Evolutionary conservation across 2,329 filamentous ascomycete genomes (phyloP).

Genomic region (Calcarisporium arbuscula): DNA sequence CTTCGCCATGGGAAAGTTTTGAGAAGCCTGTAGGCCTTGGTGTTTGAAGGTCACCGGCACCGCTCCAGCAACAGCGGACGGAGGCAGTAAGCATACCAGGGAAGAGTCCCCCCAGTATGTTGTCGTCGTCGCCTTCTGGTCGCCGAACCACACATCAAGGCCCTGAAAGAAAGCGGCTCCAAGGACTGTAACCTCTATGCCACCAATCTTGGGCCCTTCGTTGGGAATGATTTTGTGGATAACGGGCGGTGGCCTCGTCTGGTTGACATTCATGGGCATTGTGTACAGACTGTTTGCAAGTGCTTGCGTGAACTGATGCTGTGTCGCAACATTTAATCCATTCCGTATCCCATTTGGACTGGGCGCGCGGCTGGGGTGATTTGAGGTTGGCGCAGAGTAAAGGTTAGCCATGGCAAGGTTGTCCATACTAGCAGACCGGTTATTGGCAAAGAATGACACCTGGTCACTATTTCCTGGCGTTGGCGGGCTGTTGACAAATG

Average conservation of each 20-base stretch:
- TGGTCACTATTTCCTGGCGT: slow-evolving; percentile 63
- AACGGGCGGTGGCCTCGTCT: slow-evolving; percentile 43
- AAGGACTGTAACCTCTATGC: slow-evolving; percentile 80
- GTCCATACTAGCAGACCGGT: slow-evolving; percentile 59
- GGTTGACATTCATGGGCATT: slow-evolving; percentile 42
- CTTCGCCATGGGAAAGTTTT: slow-evolving; percentile 28
- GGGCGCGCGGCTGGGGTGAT: slow-evolving; percentile 70
- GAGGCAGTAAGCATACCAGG: slow-evolving; percentile 73
- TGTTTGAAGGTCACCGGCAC: slow-evolving; percentile 66
- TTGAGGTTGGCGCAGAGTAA: slow-evolving; percentile 66
- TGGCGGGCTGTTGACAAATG: slow-evolving; percentile 52
- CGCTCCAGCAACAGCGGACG: slow-evolving; percentile 57
- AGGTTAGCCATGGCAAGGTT: slow-evolving; percentile 57
- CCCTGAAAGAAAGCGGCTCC: slow-evolving; percentile 72
- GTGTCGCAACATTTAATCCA: slow-evolving; percentile 34
- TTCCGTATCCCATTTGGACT: slow-evolving; percentile 57
- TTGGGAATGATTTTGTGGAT: slow-evolving; percentile 80
- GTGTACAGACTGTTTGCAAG: slow-evolving; percentile 44
- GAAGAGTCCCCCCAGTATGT: slow-evolving; percentile 76
- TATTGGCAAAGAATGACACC: slow-evolving; percentile 46
- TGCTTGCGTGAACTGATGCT: slow-evolving; percentile 40
- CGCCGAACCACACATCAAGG: slow-evolving; percentile 80
- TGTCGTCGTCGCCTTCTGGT: slow-evolving; percentile 58
- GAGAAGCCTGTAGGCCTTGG: slow-evolving; percentile 34
- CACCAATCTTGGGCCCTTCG: slow-evolving; percentile 75